Evolutionary conservation across 371 early-diverging fungal species (phyloP), one percentile per base, ranked within the genome.

Genomic region (Chytridium lagenaria): DNA sequence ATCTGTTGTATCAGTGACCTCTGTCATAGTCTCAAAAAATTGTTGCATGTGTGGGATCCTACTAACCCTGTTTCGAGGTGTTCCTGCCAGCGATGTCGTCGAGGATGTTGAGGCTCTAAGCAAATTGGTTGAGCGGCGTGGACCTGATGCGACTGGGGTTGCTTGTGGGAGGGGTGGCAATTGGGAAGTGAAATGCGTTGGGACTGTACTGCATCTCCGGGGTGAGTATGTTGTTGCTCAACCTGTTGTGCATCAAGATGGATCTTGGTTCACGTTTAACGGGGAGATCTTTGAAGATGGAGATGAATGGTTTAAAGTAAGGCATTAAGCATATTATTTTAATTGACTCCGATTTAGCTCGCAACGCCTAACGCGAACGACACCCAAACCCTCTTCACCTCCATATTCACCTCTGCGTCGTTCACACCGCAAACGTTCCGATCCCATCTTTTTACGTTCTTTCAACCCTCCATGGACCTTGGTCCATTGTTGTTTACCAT

Each of bases 191-290:
- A 37, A 34, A 34, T 10, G 93, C 52, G 90, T 83, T 64, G 91
- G 91, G 0, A 87, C 91, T 15, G 94, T 93, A 0, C 85, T 96
- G 49, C 93, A 93, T 78, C 84, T 96, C 31, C 88, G 96, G 37
- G 95, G 95, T 2, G 50, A 74, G 5, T 71, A 19, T 2, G 51
- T 36, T 50, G 15, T n/a, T 31, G 30, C 2, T 23, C 36, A 64
- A 51, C 67, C 39, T 33, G 26, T 28, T 1, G 55, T 55, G 1
- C 33, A 78, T 50, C 72, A 84, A 37, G 71, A 81, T 1, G 88
- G 87, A 2, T 86, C 91, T 73, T 74, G 91, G 2, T 77, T 95
- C 12, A 88, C 91, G 75, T 85, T 81, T 68, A 86, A 84, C 68
- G 84, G 84, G 10, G 81, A 83, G 70, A 55, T 83, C 22, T 84